Base-by-base conservation (phyloP, 2,329 filamentous ascomycete genomes). In the Alternaria sp. region DNA sequence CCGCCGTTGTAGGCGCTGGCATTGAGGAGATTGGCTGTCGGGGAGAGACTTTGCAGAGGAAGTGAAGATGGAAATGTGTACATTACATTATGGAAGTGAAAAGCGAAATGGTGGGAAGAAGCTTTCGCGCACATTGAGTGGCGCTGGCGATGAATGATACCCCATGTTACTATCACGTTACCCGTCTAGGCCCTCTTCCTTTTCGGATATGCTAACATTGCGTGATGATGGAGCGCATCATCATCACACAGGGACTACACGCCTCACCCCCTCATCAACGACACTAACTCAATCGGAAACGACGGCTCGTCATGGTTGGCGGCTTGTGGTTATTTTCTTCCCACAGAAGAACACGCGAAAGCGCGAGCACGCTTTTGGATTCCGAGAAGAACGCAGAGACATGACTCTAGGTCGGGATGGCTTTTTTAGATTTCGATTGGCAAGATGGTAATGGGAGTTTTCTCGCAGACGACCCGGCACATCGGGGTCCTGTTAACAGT, bases 1-100 rank as follows among this genome's bases (percentile, higher is more conserved):
- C 74, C 73, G n/a, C 67, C 66, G 18, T 49, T 72, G 43, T 60
- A 53, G 43, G 37, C 5, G 5, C 14, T 37, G 14, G 14, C 14
- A 23, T 25, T 46, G 20, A 23, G 12, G 20, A 6, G 6, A 10
- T 41, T 37, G 20, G 30, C 49, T 2, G 14, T 37, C 2, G 7
- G 10, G 30, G 4, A 37, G 30, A 8, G 3, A 37, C n/a, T 20
- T n/a, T 18, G 14, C 21, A 23, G 20, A 46, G 20, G 20, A 53
- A 11, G 37, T 8, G 49, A 0, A 33, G 14, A 21, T 8, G 12
- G 4, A 51, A 0, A 8, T 8, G 28, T 51, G 49, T 51, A 51
- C 3, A 51, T 18, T 41, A 53, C 9, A 53, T 53, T 14, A n/a
- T 41, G 14, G 1, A 18, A 53, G 2, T 1, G 30, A 33, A 18